Evolutionary conservation across 352 stramenopile species (phyloP).

Genomic region (Globisporangium takayamanum): DNA sequence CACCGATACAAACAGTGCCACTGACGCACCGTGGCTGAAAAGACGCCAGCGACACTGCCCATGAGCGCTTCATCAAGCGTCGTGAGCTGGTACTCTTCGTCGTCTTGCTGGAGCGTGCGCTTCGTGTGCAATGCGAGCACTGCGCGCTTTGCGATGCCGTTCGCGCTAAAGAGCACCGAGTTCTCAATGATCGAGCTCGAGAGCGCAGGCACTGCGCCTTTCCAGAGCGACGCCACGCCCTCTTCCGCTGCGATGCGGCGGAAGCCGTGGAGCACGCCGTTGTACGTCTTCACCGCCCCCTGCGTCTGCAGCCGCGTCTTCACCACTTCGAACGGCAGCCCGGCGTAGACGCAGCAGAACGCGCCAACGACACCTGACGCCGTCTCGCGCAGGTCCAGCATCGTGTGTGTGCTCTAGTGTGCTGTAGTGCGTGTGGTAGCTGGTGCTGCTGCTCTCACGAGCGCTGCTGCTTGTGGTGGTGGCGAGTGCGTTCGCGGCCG

Average conservation of each 20-base stretch:
- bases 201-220: conserved; percentile 80
- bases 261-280: conserved; percentile 59
- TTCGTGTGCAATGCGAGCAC: conserved; percentile 53
- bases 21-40: conserved; percentile 65
- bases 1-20: not conserved
- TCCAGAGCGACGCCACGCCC: conserved; percentile 73
- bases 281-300: conserved; percentile 47
- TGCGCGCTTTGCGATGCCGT: conserved; percentile 68
- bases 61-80: conserved; percentile 81
- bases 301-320: conserved; percentile 86
- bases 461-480: too few relatives aligned
- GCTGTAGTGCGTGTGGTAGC: not conserved
- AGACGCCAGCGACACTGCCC: conserved; percentile 71
- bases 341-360: conserved; percentile 79
- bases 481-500: too few relatives aligned
- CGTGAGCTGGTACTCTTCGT: conserved; percentile 55
- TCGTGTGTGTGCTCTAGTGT: conserved; percentile 7
- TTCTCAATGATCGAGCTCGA: conserved; percentile 88
- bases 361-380: conserved; percentile 65
- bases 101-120: conserved; percentile 22
- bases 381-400: conserved; percentile 77
- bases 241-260: conserved; percentile 68
- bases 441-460: too few relatives aligned
- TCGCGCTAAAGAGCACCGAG: conserved; percentile 85
- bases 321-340: conserved; percentile 84